Evolutionary conservation across 192 early-diverging fungal genomes (phyloP).

Genomic region (Gamsiella multidivaricata): DNA sequence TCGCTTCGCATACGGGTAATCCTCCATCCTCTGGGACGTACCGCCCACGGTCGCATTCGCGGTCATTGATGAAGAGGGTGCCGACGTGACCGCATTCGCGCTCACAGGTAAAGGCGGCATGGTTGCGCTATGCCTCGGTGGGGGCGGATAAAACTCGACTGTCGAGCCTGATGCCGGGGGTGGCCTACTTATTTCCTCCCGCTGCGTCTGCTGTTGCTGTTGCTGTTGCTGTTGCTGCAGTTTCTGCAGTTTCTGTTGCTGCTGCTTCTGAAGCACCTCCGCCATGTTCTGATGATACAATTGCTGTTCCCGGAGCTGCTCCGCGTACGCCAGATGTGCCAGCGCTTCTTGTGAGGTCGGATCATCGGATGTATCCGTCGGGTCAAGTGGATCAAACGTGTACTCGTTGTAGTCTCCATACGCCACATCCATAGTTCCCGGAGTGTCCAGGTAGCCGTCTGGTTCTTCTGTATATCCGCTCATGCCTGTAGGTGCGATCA

Average conservation of each 20-base stretch:
- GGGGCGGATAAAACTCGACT: constrained; percentile 23
- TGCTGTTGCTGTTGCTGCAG: constrained; percentile 8
- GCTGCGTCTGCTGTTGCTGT: background rate
- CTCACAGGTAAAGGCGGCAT: too few species aligned
- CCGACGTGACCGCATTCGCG: too few species aligned
- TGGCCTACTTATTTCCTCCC: background rate
- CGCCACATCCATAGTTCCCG: background rate
- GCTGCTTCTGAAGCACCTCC: constrained; percentile 35
- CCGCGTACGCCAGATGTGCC: constrained; percentile 45
- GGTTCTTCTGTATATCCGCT: constrained; percentile 29
- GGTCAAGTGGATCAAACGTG: constrained; percentile 22
- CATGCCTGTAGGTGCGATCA: background rate
- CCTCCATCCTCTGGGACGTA: background rate
- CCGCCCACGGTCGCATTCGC: background rate
- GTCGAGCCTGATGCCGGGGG: constrained; percentile 39
- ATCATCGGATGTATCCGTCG: constrained; percentile 37
- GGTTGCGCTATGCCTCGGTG: constrained; percentile 7
- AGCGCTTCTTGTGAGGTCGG: constrained; percentile 39
- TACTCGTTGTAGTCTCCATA: constrained; percentile 7
- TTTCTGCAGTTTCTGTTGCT: constrained; percentile 17
- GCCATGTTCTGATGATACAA: constrained; percentile 51
- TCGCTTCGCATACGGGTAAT: background rate
- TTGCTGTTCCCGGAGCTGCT: constrained; percentile 45
- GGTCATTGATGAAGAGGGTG: constrained; percentile 8
- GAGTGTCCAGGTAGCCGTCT: background rate